Evolutionary conservation across 345 rosid species (phyloP).

Genomic region (Acer negundo): DNA sequence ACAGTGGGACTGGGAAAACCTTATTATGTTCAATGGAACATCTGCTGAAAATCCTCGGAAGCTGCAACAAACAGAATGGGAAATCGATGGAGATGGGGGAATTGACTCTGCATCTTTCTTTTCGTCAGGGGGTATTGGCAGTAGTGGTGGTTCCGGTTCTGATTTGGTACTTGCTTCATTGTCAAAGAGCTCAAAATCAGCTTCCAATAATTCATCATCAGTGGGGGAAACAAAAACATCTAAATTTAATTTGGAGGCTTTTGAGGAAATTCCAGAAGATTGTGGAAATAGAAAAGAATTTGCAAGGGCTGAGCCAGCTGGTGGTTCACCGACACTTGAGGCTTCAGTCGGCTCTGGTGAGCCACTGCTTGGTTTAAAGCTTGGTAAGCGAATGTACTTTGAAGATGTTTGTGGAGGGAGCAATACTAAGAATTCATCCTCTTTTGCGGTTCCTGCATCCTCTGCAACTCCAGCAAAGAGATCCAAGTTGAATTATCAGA

Average conservation of each 20-base stretch:
- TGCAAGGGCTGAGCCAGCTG: slow-evolving; percentile 24
- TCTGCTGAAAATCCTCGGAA: slow-evolving; percentile 58
- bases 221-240: slow-evolving; percentile 47
- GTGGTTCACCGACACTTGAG: slow-evolving; percentile 51
- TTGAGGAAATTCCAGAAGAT: slow-evolving; percentile 46
- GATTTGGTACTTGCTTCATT: slow-evolving; percentile 64
- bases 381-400: slow-evolving; percentile 72
- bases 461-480: slow-evolving; percentile 59
- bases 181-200: slow-evolving; percentile 72
- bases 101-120: slow-evolving; percentile 59
- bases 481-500: slow-evolving; percentile 57
- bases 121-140: slow-evolving; percentile 51
- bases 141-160: slow-evolving; percentile 62
- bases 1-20: slow-evolving; percentile 88
- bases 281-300: slow-evolving; percentile 40
- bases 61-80: slow-evolving; percentile 56
- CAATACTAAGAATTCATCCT: slow-evolving; percentile 45
- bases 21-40: slow-evolving; percentile 53
- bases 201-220: slow-evolving; percentile 68
- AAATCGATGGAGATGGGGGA: slow-evolving; percentile 60
- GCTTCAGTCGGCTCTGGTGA: slow-evolving; percentile 73
- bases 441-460: slow-evolving; percentile 39
- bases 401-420: slow-evolving; percentile 58
- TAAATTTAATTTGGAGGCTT: slow-evolving; percentile 44
- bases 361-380: slow-evolving; percentile 76